A percentile compares a stretch with the other conserved stretches of the same genome.
phyloP scores from a whole-genome alignment of 352 stramenopile species.

The Globisporangium takayamanum region DNA sequence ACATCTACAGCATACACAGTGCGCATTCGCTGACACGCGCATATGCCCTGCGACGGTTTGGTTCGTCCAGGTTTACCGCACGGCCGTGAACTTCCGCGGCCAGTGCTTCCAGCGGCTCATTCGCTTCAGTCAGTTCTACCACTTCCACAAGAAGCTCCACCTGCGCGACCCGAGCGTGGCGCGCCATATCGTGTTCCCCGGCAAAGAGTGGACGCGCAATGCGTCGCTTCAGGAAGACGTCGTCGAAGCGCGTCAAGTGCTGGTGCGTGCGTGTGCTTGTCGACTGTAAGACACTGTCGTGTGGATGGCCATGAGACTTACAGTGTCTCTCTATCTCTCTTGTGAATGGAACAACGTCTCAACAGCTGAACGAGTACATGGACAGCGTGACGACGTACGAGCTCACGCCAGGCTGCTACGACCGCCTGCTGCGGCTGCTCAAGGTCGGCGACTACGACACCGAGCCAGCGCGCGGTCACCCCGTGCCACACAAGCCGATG shows the following conservation, averaged over 20 bases:
- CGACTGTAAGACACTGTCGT: background rate
- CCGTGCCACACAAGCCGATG: conserved; percentile 5
- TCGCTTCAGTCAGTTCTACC: conserved; percentile 55
- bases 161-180: conserved; percentile 15
- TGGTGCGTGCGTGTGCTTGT: conserved; percentile 27
- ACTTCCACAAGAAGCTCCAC: conserved; percentile 43
- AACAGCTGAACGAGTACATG: conserved; percentile 71
- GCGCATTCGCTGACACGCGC: background rate
- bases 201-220: conserved; percentile 48
- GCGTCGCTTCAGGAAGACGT: conserved; percentile 44
- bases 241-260: conserved; percentile 59
- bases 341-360: background rate
- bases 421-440: conserved; percentile 51
- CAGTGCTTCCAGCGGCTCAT: conserved; percentile 65
- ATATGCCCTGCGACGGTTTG: background rate
- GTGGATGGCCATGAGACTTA: background rate
- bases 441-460: conserved; percentile 50
- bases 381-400: conserved; percentile 35
- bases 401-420: conserved; percentile 32
- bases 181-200: conserved; percentile 33
- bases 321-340: background rate
- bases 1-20: background rate
- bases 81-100: conserved; percentile 54
- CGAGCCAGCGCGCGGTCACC: conserved; percentile 13
- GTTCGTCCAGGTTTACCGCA: conserved; percentile 50